Base-by-base conservation (phyloP, 768 basidiomycete genomes). In the Macrolepiota dolichaula region DNA sequence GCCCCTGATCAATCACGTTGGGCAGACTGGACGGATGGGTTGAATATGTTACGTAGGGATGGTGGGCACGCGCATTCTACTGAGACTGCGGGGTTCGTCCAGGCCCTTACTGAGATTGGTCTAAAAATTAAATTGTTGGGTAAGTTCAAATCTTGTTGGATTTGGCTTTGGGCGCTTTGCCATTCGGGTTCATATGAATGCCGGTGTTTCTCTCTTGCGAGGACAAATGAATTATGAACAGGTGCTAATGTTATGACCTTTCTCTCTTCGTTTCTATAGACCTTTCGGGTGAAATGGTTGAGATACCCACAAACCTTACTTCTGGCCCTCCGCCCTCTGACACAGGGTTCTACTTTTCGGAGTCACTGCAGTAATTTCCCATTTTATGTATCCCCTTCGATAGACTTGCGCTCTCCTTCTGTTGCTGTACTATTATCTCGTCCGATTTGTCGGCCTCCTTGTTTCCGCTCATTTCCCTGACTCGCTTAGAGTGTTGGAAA, bases 1-100 rank as follows among this genome's bases (percentile, higher is more conserved):
- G 90, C 92, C 2, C 85, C 87, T 29, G 86, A 94, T 71, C 81
- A 84, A 55, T 85, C 87, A 17, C 79, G 88, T 17, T 95, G 91
- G 89, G 89, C 92, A 15, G 94, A 96, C 74, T 96, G 94, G 94
- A 92, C 92, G 2, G 94, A 96, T 71, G 94, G 94, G 3, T 70
- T 96, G 72, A 92, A 92, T 67, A 91, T 96, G 86, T 80, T 96
- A 44, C 79, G 92, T 42, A 77, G 86, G 55, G 91, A 91, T 65
- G 86, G 91, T 17, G 89, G 91, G 7, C 92, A 92, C 69, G 91
- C 94, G 60, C 78, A 88, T 12, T 93, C 93, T 3, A 83, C 87
- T 64, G 91, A 94, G 73, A 95, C 94, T 0, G 89, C 89, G 40
- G 88, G 87, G 24, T 93, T 94, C 68, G 89, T 96, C 11, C 84